Conservation (phyloP, 2,329 filamentous ascomycete species). For the Colletotrichum eremochloae region DNA sequence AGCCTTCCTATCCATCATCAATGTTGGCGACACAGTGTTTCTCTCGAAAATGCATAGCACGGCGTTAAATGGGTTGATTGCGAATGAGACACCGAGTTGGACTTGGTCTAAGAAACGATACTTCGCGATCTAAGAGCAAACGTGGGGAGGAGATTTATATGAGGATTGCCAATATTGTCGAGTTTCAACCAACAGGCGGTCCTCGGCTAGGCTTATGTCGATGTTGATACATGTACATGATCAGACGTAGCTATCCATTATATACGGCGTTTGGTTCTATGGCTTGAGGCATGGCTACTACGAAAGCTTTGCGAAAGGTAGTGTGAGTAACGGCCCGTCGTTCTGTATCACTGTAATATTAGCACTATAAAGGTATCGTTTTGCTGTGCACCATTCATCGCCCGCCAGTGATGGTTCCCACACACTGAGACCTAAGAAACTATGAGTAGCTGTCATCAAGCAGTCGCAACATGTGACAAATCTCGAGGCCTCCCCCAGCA, state of each 20-base stretch:
- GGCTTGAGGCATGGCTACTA: background rate
- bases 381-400: background rate
- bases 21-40: background rate
- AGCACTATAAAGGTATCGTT: background rate
- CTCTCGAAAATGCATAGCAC: constrained; percentile 32
- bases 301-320: background rate
- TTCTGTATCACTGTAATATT: background rate
- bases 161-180: background rate
- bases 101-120: background rate
- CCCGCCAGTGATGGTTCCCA: background rate
- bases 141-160: background rate
- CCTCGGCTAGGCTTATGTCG: background rate
- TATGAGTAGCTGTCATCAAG: background rate
- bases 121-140: background rate
- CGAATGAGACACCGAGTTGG: background rate
- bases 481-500: background rate
- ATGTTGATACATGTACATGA: background rate
- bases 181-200: background rate
- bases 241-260: background rate
- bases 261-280: background rate
- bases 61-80: constrained; percentile 20
- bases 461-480: background rate
- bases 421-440: background rate
- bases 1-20: background rate
- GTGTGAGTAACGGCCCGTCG: background rate